Percentiles rank a stretch among this genome's conserved stretches.
These are phyloP conservation scores for Pterula multifida DNA, from an alignment of 1,284 basidiomycete genomes.

Conservation along the genomic window DNA sequence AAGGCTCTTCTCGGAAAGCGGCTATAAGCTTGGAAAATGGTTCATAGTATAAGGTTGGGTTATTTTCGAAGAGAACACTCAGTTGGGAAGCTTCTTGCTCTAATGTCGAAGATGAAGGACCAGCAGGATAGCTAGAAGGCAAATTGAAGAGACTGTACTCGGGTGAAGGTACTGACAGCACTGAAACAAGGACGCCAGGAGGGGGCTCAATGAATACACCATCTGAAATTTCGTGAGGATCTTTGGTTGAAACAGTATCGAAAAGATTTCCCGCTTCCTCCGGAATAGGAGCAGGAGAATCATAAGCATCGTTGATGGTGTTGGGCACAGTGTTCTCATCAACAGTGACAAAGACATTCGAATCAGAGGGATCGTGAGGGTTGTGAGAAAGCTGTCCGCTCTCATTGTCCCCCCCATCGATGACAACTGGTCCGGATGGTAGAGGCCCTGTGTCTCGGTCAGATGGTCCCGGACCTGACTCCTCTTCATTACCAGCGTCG, in stretches of 20 bases:
- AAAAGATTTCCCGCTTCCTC: too few relatives aligned
- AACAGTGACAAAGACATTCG: too few relatives aligned
- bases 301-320: constrained; percentile 7
- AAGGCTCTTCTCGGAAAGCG: constrained; percentile 50
- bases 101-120: constrained; percentile 17
- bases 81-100: constrained; percentile 13
- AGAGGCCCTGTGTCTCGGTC: too few relatives aligned
- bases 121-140: constrained; percentile 18
- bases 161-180: constrained; percentile 28
- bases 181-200: constrained; percentile 49
- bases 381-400: too few relatives aligned
- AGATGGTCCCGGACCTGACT: too few relatives aligned
- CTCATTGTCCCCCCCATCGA: too few relatives aligned
- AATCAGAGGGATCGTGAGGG: too few relatives aligned
- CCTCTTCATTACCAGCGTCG: too few relatives aligned
- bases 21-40: constrained; percentile 55
- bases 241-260: too few relatives aligned
- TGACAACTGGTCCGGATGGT: too few relatives aligned
- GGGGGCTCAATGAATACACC: constrained; percentile 67
- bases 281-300: too few relatives aligned
- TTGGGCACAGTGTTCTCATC: too few relatives aligned
- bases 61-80: constrained; percentile 40
- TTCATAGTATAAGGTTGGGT: constrained; percentile 63
- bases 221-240: constrained; percentile 58
- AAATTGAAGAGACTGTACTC: constrained; percentile 51